Conservation (phyloP, 345 rosid genomes). For the Eucalyptus pauciflora region DNA sequence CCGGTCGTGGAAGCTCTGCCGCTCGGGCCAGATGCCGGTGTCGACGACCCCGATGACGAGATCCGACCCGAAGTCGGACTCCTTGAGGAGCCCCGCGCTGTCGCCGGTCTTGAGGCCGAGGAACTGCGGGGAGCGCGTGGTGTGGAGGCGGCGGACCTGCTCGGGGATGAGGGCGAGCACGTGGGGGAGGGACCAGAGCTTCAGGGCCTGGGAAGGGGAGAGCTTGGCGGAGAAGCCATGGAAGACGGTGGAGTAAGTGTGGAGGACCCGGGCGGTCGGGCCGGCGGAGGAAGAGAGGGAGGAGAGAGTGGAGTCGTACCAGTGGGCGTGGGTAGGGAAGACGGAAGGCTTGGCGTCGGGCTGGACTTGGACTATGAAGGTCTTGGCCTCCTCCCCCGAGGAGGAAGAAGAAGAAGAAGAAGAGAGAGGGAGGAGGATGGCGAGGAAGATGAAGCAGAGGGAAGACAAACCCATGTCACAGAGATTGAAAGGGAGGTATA, state of each 20-base stretch:
- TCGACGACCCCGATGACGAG: constrained; percentile 85
- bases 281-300: constrained; percentile 3
- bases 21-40: constrained; percentile 92
- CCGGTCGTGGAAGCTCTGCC: constrained; percentile 74
- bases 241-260: constrained; percentile 84
- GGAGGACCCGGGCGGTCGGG: constrained; percentile 30
- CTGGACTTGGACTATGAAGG: constrained; percentile 46
- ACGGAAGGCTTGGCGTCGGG: constrained; percentile 69
- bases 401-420: background rate
- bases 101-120: constrained; percentile 62
- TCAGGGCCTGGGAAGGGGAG: constrained; percentile 28
- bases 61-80: constrained; percentile 91
- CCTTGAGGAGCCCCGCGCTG: constrained; percentile 60
- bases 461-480: background rate
- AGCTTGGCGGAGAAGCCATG: constrained; percentile 85
- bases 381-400: constrained; percentile 4
- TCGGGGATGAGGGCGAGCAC: constrained; percentile 67
- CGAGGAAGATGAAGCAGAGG: background rate
- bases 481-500: background rate
- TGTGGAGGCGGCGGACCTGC: constrained; percentile 56
- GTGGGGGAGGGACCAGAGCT: constrained; percentile 33
- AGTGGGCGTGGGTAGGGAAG: constrained; percentile 75
- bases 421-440: background rate
- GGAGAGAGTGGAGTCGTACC: constrained; percentile 60
- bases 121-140: constrained; percentile 92